Percentiles rank a stretch among this genome's conserved stretches.
Conservation (phyloP, 495 filamentous ascomycete genomes). For the Daldinia childiae region DNA sequence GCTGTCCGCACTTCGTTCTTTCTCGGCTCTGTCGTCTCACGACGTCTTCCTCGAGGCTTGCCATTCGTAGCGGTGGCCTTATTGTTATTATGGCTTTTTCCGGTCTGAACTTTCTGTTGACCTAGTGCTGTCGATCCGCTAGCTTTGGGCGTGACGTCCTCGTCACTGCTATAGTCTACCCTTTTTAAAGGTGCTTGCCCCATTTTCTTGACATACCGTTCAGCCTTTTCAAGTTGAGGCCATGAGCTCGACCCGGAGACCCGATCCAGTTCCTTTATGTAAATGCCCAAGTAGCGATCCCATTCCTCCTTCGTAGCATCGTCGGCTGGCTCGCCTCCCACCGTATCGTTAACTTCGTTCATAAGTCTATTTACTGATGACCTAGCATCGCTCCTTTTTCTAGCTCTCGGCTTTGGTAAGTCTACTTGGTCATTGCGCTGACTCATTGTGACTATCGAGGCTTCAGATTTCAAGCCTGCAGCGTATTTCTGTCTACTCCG, state of each 20-base stretch:
- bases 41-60: not conserved
- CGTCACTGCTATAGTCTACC: not conserved
- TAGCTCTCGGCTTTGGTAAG: not conserved
- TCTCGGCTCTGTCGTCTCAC: not conserved
- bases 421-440: not conserved
- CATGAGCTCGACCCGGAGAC: not conserved
- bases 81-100: not conserved
- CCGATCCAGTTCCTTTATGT: not conserved
- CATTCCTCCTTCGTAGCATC: conserved; percentile 8
- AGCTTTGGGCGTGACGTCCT: not conserved
- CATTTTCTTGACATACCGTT: conserved; percentile 18
- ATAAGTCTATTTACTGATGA: conserved; percentile 8
- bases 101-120: not conserved
- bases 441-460: conserved; percentile 3
- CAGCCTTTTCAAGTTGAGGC: conserved; percentile 9
- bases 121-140: not conserved
- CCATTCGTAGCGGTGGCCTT: not conserved
- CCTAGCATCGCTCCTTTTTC: not conserved
- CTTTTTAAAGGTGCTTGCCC: not conserved
- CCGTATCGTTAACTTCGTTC: not conserved
- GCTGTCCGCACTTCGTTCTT: not conserved
- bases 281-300: conserved; percentile 5
- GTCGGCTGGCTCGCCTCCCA: conserved; percentile 13
- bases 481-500: not conserved
- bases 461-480: not conserved